Percentiles rank a stretch among this genome's conserved stretches.
These are phyloP conservation scores for Ustilago crameri DNA, from an alignment of 1,284 basidiomycete genomes.

Conservation along the genomic window DNA sequence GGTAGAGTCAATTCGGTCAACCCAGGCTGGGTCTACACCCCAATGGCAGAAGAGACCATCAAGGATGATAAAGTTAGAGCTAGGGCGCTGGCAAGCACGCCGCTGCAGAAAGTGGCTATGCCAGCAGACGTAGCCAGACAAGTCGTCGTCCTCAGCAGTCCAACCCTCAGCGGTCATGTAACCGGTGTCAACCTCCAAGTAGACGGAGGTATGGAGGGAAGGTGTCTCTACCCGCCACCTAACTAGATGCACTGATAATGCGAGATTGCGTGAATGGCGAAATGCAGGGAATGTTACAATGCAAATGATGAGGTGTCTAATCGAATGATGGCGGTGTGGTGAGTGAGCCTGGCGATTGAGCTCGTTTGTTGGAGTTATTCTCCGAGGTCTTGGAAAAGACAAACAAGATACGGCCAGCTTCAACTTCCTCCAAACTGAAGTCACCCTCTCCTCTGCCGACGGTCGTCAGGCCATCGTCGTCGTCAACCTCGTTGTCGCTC, in stretches of 20 bases:
- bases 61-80: conserved; percentile 69
- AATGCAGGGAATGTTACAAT: neutral
- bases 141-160: conserved; percentile 75
- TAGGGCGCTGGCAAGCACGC: conserved; percentile 73
- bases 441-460: conserved; percentile 1
- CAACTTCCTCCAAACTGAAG: conserved; percentile 27
- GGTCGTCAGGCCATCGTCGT: conserved; percentile 7
- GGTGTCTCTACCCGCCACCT: conserved; percentile 55
- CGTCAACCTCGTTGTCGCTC: conserved; percentile 2
- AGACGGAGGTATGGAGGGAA: conserved; percentile 81
- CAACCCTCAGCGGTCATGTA: conserved; percentile 77
- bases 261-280: neutral
- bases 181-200: conserved; percentile 79
- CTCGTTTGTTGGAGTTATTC: conserved; percentile 11
- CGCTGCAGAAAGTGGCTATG: conserved; percentile 77
- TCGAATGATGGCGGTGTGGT: conserved; percentile 13
- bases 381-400: conserved; percentile 49
- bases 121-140: conserved; percentile 77
- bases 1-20: conserved; percentile 79
- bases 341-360: neutral
- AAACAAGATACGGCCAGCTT: conserved; percentile 45
- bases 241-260: conserved; percentile 8
- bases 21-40: conserved; percentile 78
- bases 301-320: neutral
- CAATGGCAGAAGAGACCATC: conserved; percentile 73